phyloP scores from a whole-genome alignment of 2,329 filamentous ascomycete genomes.

The Colletotrichum melonis region DNA sequence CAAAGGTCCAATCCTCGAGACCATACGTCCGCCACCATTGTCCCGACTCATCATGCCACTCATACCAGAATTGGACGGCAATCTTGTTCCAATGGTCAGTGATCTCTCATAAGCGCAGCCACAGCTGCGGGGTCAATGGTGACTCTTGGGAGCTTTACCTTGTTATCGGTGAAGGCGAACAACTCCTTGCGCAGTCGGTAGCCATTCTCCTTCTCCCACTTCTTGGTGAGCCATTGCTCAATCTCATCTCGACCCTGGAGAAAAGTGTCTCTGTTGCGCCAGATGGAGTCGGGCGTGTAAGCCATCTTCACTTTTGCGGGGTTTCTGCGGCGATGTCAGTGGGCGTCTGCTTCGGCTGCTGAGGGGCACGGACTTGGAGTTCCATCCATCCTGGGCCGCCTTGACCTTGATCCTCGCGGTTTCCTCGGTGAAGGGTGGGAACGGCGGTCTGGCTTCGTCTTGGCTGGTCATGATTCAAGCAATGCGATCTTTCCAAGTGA shows the following conservation, averaged over 20 bases:
- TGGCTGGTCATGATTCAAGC: conserved; percentile 15
- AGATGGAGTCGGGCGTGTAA: conserved; percentile 82
- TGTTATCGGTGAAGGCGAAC: conserved; percentile 80
- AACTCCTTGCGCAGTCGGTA: conserved; percentile 86
- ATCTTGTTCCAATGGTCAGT: conserved; percentile 57
- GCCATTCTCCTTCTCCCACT: conserved; percentile 78
- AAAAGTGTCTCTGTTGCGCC: conserved; percentile 82
- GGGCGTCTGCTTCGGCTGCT: neutral
- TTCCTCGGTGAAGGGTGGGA: conserved; percentile 79
- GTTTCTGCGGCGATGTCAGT: conserved; percentile 57
- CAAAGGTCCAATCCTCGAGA: conserved; percentile 84
- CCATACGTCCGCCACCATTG: conserved; percentile 93
- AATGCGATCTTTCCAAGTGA: neutral
- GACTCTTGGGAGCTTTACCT: conserved; percentile 45
- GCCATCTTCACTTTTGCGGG: conserved; percentile 74
- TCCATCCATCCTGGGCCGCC: conserved; percentile 86
- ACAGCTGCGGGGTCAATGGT: neutral
- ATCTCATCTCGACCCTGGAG: conserved; percentile 76
- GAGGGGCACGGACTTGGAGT: conserved; percentile 68
- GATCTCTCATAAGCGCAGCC: neutral
- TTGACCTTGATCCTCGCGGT: conserved; percentile 83
- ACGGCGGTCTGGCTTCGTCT: conserved; percentile 50
- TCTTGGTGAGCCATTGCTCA: conserved; percentile 73
- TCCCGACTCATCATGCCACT: conserved; percentile 76
- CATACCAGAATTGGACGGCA: conserved; percentile 92